Base-by-base conservation (phyloP, 345 rosid species). In the Schrenkiella parvula region DNA sequence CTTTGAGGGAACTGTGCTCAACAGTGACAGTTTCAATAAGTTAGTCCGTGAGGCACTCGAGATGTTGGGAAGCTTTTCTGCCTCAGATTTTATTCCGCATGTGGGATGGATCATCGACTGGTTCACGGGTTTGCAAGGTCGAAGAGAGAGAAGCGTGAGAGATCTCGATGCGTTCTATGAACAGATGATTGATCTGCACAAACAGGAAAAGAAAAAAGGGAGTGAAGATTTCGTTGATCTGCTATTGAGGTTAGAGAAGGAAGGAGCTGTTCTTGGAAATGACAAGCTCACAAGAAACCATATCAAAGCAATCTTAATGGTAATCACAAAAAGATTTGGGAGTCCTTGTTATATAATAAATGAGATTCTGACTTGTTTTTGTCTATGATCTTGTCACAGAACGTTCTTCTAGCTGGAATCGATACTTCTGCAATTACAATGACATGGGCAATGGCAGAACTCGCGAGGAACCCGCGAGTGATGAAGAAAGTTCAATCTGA, bases 401-500 rank as follows among this genome's bases (percentile, higher is more conserved):
- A 60, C 8, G 66, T 63, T 63, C 68, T 63, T 44, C 38, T 63
- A 0, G 68, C 41, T 0, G 68, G 68, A 13, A 63, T 63, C 28
- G 68, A 73, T 47, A 73, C 78, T 32, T 32, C 59, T 46, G 71
- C 72, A 15, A 35, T 73, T 23, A 54, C 66, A 1, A 53, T 77
- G 62, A 63, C 58, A 10, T 84, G 88, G 88, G 72, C 88, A 10
- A 78, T 82, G 84, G 57, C 87, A 1, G 84, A 81, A 44, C 79
- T 84, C 0, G 61, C 23, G 3, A 80, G 71, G 39, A 82, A 84
- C 59, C 80, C 83, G 15, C 66, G 69, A 37, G 68, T 56, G 41
- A 77, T 85, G 84, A 81, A 55, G 61, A 82, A 78, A 79, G 80
- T 70, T 0, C 84, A 74, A 69, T 56, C 79, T 0, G 89, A 85